Conservation (phyloP, 345 rosid genomes). For the Eucalyptus caleyi region DNA sequence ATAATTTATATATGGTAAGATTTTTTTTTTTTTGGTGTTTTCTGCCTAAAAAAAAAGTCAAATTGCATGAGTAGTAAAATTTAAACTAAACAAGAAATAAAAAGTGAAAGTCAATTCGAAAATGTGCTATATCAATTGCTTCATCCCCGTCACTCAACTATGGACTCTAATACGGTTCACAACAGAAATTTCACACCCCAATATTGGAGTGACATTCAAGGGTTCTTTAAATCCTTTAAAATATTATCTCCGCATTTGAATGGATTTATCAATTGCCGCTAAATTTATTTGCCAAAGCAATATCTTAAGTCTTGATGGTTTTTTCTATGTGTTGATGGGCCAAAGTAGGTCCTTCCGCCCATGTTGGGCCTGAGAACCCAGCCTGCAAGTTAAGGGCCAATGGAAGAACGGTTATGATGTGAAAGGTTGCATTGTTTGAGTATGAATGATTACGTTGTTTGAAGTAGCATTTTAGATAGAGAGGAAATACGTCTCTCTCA, state of each 20-base stretch:
- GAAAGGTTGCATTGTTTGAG: no score
- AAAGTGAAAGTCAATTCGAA: not conserved
- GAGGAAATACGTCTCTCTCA: no score
- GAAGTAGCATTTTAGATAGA: no score
- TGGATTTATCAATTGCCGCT: not conserved
- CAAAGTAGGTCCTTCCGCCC: no score
- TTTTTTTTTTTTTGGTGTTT: not conserved
- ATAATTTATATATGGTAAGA: not conserved
- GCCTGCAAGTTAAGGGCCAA: no score
- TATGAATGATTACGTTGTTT: no score
- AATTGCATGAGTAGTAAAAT: not conserved
- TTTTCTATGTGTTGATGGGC: no score
- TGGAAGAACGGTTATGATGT: no score
- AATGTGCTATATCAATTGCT: not conserved
- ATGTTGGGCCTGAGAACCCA: no score
- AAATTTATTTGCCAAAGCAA: not conserved
- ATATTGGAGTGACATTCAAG: not conserved
- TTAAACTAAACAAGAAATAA: not conserved
- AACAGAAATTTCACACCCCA: not conserved
- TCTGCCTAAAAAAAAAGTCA: not conserved
- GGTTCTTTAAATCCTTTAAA: not conserved
- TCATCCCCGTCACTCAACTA: not conserved
- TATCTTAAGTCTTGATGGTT: not conserved
- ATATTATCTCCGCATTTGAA: not conserved
- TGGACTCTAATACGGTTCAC: not conserved